phyloP scores from a whole-genome alignment of 169 alveolate species.

The Perkinsus olseni region DNA sequence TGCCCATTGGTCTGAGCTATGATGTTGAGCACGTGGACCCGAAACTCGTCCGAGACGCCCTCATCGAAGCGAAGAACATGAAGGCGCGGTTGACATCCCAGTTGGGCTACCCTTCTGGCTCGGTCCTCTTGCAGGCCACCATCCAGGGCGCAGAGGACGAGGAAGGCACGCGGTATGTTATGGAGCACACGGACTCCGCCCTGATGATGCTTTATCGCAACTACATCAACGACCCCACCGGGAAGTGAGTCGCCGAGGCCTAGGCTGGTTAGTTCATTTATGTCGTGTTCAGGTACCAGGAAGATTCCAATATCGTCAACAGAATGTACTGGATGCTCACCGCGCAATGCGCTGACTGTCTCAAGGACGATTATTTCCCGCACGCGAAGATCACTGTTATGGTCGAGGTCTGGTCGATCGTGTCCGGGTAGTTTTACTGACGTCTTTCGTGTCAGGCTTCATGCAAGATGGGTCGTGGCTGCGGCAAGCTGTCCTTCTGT shows the following conservation, averaged over 20 bases:
- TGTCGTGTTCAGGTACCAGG: background rate
- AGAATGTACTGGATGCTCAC: background rate
- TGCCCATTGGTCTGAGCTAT: background rate
- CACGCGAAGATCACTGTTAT: background rate
- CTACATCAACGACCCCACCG: background rate
- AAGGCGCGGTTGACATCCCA: background rate
- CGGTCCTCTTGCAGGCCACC: background rate
- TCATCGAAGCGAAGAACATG: background rate
- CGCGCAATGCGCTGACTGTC: background rate
- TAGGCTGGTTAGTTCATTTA: background rate
- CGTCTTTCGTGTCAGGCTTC: background rate
- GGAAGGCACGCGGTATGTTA: background rate
- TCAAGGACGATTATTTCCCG: background rate
- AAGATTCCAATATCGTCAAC: background rate
- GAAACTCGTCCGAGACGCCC: background rate
- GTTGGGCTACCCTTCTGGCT: background rate
- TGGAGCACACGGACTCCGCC: background rate
- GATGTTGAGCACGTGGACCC: background rate
- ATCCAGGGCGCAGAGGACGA: background rate
- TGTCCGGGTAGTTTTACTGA: background rate
- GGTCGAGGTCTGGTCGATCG: background rate
- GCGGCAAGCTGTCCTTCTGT: background rate
- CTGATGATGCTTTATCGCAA: background rate
- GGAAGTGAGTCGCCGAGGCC: background rate
- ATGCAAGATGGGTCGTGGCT: background rate